Evolutionary conservation across 2,329 filamentous ascomycete species (phyloP).

Genomic region (Cladosporium sp.): DNA sequence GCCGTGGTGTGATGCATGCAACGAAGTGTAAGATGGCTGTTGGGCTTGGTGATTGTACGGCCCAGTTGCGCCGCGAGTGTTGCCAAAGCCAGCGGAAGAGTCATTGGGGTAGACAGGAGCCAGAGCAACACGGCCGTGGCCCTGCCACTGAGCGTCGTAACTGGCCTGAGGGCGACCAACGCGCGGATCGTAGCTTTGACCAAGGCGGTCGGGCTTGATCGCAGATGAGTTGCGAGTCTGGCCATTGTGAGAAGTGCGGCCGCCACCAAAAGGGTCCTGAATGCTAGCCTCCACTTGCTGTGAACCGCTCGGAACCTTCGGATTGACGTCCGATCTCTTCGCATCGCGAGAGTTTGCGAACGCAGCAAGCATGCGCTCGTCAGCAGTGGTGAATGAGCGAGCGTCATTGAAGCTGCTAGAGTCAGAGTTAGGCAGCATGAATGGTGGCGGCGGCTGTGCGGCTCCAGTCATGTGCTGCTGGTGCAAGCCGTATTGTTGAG

Average conservation of each 20-base stretch:
- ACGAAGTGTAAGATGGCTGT: background rate
- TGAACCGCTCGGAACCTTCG: background rate
- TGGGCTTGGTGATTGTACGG: background rate
- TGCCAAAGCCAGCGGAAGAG: background rate
- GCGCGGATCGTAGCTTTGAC: background rate
- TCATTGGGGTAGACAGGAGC: background rate
- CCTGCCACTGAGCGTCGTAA: conserved; percentile 3
- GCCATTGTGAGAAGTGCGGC: background rate
- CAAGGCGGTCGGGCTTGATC: background rate
- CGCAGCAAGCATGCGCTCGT: conserved; percentile 11
- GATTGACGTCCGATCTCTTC: background rate
- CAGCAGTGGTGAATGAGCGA: conserved; percentile 11
- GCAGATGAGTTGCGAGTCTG: background rate
- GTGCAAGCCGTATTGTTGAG: background rate
- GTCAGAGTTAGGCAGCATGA: background rate
- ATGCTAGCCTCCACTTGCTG: background rate
- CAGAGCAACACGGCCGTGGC: background rate
- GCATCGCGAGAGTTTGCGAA: conserved; percentile 4
- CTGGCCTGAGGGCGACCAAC: background rate
- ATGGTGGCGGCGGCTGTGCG: background rate
- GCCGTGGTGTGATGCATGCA: background rate
- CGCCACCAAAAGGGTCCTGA: background rate
- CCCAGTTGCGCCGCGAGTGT: background rate
- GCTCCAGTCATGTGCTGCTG: background rate
- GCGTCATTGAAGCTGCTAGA: background rate